Evolutionary conservation across 768 basidiomycete species (phyloP), one percentile per base, ranked within the genome.

Genomic region (Boletus rubroflammeus): DNA sequence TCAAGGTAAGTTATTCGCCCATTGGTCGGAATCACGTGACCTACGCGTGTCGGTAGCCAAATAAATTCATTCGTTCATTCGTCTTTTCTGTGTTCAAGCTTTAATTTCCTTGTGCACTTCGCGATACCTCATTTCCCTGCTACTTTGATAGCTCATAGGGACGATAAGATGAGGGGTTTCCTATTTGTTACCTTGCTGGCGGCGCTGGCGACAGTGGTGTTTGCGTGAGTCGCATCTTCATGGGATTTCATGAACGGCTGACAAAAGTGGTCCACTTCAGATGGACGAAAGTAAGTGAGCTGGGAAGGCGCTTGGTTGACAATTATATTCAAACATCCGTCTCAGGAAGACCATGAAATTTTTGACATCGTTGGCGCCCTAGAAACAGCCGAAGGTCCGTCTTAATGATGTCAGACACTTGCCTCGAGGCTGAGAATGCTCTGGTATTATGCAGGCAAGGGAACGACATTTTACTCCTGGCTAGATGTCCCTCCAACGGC

Each of bases 381-480:
- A 21, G 86, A 95, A 70, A 76, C 75, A 3, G 76, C 90, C 3
- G 95, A 97, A 76, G 93, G 93, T 78, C 48, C 48, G 74, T 66
- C 41, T 50, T 19, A 32, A 35, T 19, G 28, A 44, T 45, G 48
- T 36, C 36, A 47, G 47, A 48, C 23, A 26, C 25, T 10, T 19
- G 39, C 21, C 36, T 40, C 29, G 43, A 50, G 8, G 36, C 39
- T 69, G 32, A 43, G 49, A 29, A 26, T 43, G 19, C 8, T n/a
- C 6, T 36, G 43, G 11, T n/a, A 21, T 32, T 35, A 35, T 44
- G 2, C 62, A 85, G 86, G 87, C 56, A 94, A 89, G 67, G 92
- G 88, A 31, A 92, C 88, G n/a, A 90, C 85, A 0, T 99, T 98
- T 75, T 99, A 99, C 75, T 91, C 92, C 11, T 96, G 89, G 85